phyloP scores from a whole-genome alignment of 140 eudicot species.

The Stevia rebaudiana region DNA sequence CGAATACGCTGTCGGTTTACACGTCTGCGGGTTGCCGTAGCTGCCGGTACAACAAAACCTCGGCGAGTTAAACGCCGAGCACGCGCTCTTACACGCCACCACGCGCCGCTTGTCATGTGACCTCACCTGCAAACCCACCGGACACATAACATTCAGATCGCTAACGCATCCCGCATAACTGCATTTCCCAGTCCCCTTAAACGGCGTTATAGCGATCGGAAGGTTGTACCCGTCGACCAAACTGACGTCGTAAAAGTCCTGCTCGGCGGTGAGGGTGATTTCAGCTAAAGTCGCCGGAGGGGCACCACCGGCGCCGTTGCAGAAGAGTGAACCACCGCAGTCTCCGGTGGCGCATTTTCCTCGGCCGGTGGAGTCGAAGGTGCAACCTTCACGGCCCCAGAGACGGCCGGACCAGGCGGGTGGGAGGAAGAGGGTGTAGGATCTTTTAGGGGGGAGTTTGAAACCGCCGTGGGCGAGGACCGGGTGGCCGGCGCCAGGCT shows the following conservation, averaged over 20 bases:
- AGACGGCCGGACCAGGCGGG: conserved; percentile 87
- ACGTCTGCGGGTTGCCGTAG: conserved; percentile 71
- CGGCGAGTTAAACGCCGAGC: conserved; percentile 86
- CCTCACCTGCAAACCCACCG: conserved; percentile 83
- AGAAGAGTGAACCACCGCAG: conserved; percentile 82
- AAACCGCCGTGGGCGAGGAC: conserved; percentile 88
- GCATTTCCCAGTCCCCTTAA: conserved; percentile 73
- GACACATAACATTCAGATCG: conserved; percentile 84
- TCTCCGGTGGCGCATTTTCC: conserved; percentile 93
- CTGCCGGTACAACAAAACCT: conserved; percentile 89
- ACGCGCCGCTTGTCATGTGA: conserved; percentile 58
- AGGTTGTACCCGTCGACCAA: conserved; percentile 86
- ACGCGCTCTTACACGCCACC: conserved; percentile 96
- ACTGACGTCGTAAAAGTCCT: conserved; percentile 89
- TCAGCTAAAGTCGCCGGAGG: conserved; percentile 94
- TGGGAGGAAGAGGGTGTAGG: conserved; percentile 64
- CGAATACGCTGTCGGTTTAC: conserved; percentile 95
- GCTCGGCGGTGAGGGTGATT: conserved; percentile 73
- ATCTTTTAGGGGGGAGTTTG: conserved; percentile 54
- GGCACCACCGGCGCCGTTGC: conserved; percentile 79
- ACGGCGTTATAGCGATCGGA: conserved; percentile 69
- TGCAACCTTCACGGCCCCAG: conserved; percentile 97
- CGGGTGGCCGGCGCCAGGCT: conserved; percentile 75
- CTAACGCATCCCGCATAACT: conserved; percentile 81
- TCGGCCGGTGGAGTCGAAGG: conserved; percentile 61